phyloP scores from a whole-genome alignment of 1,284 basidiomycete genomes.

The Dichomitus squalens region DNA sequence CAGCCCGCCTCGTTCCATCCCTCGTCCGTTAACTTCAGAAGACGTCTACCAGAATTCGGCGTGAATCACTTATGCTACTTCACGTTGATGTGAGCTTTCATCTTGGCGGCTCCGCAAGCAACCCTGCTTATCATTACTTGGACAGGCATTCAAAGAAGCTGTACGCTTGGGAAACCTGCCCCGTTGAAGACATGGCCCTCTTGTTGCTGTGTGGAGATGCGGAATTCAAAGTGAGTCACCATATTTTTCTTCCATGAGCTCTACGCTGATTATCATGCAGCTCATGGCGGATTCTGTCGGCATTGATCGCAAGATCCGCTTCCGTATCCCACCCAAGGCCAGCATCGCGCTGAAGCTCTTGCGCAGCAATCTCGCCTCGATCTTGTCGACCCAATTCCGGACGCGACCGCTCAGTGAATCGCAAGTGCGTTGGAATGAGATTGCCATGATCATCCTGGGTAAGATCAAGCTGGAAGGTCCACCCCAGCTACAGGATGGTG shows the following conservation, averaged over 20 bases:
- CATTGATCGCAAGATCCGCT: conserved; percentile 87
- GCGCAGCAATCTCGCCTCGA: conserved; percentile 63
- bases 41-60: conserved; percentile 70
- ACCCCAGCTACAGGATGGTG: conserved; percentile 28
- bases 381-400: conserved; percentile 70
- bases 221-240: conserved; percentile 78
- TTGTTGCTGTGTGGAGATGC: conserved; percentile 89
- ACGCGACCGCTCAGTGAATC: conserved; percentile 60
- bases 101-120: conserved; percentile 9
- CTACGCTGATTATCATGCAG: conserved; percentile 40
- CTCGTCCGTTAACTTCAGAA: conserved; percentile 85
- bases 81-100: conserved; percentile 74
- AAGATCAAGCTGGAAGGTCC: conserved; percentile 43
- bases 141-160: conserved; percentile 87
- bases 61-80: conserved; percentile 84
- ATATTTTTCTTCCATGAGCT: background rate
- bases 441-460: conserved; percentile 65
- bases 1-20: conserved; percentile 88
- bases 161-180: conserved; percentile 97
- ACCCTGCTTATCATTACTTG: conserved; percentile 14
- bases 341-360: conserved; percentile 83
- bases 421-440: conserved; percentile 72
- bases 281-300: conserved; percentile 71
- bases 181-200: conserved; percentile 85
- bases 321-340: conserved; percentile 70